phyloP scores from a whole-genome alignment of 306 rosid species.

The Senna siamea region DNA sequence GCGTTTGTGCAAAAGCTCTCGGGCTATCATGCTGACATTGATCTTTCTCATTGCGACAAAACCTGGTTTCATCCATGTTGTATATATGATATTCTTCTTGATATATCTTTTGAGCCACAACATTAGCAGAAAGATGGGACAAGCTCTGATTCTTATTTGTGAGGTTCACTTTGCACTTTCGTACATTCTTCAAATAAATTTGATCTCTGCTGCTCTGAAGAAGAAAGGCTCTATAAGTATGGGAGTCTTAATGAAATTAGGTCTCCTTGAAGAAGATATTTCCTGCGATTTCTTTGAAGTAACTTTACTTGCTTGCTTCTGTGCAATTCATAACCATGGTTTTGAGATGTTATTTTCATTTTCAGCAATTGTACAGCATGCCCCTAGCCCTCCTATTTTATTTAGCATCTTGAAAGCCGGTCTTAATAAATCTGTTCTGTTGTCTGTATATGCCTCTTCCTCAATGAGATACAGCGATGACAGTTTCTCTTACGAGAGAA shows the following conservation, averaged over 20 bases:
- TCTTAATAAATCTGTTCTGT: constrained; percentile 85
- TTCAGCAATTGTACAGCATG: constrained; percentile 94
- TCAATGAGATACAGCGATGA: constrained; percentile 54
- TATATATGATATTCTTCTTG: constrained; percentile 90
- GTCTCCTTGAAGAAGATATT: constrained; percentile 80
- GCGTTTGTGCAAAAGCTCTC: constrained; percentile 90
- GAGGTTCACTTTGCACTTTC: constrained; percentile 87
- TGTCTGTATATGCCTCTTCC: constrained; percentile 87
- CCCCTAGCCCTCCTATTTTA: constrained; percentile 86
- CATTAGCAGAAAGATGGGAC: constrained; percentile 74
- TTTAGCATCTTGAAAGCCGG: constrained; percentile 96
- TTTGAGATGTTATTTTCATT: constrained; percentile 90
- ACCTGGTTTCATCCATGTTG: constrained; percentile 97
- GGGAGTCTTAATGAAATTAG: constrained; percentile 79
- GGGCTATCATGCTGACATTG: constrained; percentile 79
- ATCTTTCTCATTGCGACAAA: constrained; percentile 90
- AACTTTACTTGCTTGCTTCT: constrained; percentile 91
- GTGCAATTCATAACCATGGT: constrained; percentile 95
- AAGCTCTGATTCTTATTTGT: constrained; percentile 81
- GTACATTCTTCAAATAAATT: constrained; percentile 65
- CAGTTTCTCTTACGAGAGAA: constrained; percentile 78
- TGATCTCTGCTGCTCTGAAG: constrained; percentile 75
- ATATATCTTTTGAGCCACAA: constrained; percentile 90
- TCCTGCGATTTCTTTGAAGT: constrained; percentile 94
- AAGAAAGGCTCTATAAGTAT: constrained; percentile 72